These are phyloP conservation scores for Beta macrorhiza DNA, from an alignment of 179 eudicot species.

Conservation along the genomic window DNA sequence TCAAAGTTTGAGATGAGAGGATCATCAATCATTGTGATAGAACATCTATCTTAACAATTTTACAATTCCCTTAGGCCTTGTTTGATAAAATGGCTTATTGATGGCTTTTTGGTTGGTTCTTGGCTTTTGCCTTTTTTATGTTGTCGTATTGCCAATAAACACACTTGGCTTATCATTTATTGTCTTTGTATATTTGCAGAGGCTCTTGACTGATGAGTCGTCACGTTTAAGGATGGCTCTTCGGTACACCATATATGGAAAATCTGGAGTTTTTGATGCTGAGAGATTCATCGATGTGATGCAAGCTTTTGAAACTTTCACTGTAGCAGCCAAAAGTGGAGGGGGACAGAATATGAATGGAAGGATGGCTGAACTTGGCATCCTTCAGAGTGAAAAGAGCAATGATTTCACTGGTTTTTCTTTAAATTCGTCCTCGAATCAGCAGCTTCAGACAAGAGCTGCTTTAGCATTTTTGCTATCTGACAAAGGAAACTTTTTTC, in stretches of 20 bases:
- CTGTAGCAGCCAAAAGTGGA: slow-evolving; percentile 94
- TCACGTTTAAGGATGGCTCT: slow-evolving; percentile 89
- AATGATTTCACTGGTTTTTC: slow-evolving; percentile 38
- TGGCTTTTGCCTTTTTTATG: too few species aligned
- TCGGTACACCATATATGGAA: slow-evolving; percentile 93
- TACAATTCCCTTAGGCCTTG: too few species aligned
- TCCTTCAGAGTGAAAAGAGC: slow-evolving; percentile 56
- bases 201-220: slow-evolving; percentile 96
- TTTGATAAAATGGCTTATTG: too few species aligned
- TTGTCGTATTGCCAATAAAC: too few species aligned
- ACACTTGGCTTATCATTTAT: not conserved
- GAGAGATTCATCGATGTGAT: slow-evolving; percentile 97
- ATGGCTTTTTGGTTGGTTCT: too few species aligned
- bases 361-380: slow-evolving; percentile 92
- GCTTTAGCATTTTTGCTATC: slow-evolving; percentile 83
- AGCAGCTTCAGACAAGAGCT: slow-evolving; percentile 82
- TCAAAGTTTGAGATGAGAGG: not conserved
- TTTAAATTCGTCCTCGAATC: slow-evolving; percentile 39
- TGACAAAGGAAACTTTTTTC: slow-evolving; percentile 84
- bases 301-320: slow-evolving; percentile 98
- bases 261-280: slow-evolving; percentile 94
- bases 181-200: slow-evolving; percentile 36
- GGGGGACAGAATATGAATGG: slow-evolving; percentile 87
- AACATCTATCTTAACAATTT: not conserved
- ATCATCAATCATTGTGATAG: not conserved